Conservation (phyloP, 352 stramenopile species). For the Phytophthora rubi region DNA sequence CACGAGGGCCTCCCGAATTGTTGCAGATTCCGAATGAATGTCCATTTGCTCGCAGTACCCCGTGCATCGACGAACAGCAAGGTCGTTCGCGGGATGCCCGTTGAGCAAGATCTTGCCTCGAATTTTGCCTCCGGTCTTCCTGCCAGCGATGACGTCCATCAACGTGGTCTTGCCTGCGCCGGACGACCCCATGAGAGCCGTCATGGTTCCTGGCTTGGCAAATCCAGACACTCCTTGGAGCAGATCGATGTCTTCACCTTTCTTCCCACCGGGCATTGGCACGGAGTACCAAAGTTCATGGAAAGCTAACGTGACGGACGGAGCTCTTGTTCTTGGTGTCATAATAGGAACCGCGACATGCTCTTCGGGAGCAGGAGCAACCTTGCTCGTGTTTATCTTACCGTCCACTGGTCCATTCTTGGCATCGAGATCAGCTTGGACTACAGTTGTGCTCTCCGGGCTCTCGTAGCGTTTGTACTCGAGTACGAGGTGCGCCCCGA, state of each 20-base stretch:
- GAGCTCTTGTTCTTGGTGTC: conserved; percentile 26
- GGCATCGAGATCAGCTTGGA: conserved; percentile 41
- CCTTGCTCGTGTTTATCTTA: conserved; percentile 12
- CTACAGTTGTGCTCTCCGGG: conserved; percentile 51
- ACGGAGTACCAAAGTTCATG: conserved; percentile 67
- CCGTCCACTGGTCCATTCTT: conserved; percentile 26
- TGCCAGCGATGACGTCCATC: conserved; percentile 93
- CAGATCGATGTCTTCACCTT: conserved; percentile 68
- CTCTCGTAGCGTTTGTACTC: conserved; percentile 64
- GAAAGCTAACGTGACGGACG: conserved; percentile 56
- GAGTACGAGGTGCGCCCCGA: conserved; percentile 45
- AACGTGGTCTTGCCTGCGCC: conserved; percentile 94
- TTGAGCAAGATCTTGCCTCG: conserved; percentile 73
- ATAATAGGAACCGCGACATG: conserved; percentile 16
- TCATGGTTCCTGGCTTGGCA: conserved; percentile 66
- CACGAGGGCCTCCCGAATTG: conserved; percentile 87
- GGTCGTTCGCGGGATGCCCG: conserved; percentile 48
- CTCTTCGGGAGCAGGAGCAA: conserved; percentile 25
- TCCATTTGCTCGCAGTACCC: conserved; percentile 90
- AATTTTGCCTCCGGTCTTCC: conserved; percentile 89
- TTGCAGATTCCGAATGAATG: conserved; percentile 89
- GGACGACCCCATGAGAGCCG: conserved; percentile 74
- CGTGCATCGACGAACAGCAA: conserved; percentile 57
- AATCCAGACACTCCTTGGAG: conserved; percentile 83
- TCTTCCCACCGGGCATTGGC: conserved; percentile 45